phyloP scores from a whole-genome alignment of 495 filamentous ascomycete genomes.

The Amniculicola lignicola region DNA sequence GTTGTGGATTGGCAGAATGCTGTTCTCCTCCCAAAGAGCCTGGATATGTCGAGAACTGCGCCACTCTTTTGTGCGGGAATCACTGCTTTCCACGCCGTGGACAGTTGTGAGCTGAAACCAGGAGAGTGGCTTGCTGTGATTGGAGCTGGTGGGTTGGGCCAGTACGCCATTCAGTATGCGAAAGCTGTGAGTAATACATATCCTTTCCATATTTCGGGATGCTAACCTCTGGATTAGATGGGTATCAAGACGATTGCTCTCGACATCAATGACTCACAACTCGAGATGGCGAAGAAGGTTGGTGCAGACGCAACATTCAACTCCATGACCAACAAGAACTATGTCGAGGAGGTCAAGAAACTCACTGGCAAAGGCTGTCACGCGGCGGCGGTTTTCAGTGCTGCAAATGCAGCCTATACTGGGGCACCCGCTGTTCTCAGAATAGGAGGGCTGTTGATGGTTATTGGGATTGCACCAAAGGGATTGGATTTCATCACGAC shows the following conservation, averaged over 20 bases:
- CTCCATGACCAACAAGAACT: constrained; percentile 38
- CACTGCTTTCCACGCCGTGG: constrained; percentile 44
- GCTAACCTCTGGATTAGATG: constrained; percentile 15
- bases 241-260: constrained; percentile 36
- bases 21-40: constrained; percentile 36
- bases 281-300: constrained; percentile 35
- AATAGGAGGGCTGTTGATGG: constrained; percentile 43
- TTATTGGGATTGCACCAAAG: constrained; percentile 43
- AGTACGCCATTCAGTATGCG: constrained; percentile 36
- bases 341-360: constrained; percentile 39
- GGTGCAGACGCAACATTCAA: constrained; percentile 43
- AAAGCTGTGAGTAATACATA: constrained; percentile 27
- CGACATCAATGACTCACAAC: constrained; percentile 37
- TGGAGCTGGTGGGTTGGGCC: constrained; percentile 29
- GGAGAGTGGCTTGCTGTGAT: constrained; percentile 41
- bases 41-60: constrained; percentile 38
- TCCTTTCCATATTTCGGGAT: background rate
- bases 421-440: constrained; percentile 30
- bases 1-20: constrained; percentile 44
- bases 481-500: constrained; percentile 36
- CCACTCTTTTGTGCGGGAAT: constrained; percentile 46
- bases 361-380: constrained; percentile 40
- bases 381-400: constrained; percentile 42
- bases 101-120: constrained; percentile 41
- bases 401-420: constrained; percentile 39